Evolutionary conservation across 2,329 filamentous ascomycete genomes (phyloP).

Genomic region (Raffaelea ambrosiae): DNA sequence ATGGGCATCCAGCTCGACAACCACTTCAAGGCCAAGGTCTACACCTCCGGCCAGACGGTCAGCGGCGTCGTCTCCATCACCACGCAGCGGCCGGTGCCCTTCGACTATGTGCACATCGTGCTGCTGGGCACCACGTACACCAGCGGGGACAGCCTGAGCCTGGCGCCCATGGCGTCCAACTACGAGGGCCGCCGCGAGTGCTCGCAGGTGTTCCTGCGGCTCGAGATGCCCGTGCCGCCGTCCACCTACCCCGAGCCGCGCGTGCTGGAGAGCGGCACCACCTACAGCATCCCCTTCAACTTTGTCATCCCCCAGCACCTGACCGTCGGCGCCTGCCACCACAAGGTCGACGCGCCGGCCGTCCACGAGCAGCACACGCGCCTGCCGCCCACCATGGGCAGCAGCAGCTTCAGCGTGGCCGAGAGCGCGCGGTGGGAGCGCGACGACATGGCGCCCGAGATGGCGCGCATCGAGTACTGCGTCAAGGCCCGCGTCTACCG

Average conservation of each 20-base stretch:
- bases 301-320: constrained; percentile 52
- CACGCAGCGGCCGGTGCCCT: constrained; percentile 34
- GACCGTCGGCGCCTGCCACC: constrained; percentile 47
- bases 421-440: constrained; percentile 34
- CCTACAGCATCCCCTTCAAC: constrained; percentile 47
- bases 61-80: constrained; percentile 39
- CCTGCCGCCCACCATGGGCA: constrained; percentile 42
- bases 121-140: constrained; percentile 43
- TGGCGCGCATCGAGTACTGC: constrained; percentile 44
- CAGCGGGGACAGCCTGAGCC: constrained; percentile 40
- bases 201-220: constrained; percentile 46
- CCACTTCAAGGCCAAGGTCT: constrained; percentile 47
- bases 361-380: constrained; percentile 44
- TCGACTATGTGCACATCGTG: constrained; percentile 43
- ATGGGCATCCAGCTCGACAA: constrained; percentile 42
- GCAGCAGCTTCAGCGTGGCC: constrained; percentile 9
- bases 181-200: constrained; percentile 19
- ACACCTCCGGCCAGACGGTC: constrained; percentile 45
- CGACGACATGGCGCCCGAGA: constrained; percentile 46
- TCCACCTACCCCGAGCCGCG: constrained; percentile 36
- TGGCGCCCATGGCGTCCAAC: constrained; percentile 23
- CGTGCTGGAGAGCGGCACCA: constrained; percentile 37
- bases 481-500: constrained; percentile 37
- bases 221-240: constrained; percentile 44
- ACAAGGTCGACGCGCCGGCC: constrained; percentile 32